Base-by-base conservation (phyloP, 2,329 filamentous ascomycete species). In the Ceratocystis lukuohia region DNA sequence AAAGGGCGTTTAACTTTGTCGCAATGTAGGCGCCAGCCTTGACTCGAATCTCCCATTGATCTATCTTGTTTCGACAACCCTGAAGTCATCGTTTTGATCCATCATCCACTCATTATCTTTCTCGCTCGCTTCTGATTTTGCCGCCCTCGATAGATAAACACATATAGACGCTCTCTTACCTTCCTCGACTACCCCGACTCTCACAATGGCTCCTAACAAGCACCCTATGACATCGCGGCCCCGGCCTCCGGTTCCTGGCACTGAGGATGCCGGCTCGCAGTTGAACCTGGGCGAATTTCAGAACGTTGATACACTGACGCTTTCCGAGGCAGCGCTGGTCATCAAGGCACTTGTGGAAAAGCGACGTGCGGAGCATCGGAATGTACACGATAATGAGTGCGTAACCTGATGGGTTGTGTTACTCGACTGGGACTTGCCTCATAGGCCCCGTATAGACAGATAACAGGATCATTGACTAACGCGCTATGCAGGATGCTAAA, bases 241-340 rank as follows among this genome's bases (percentile, higher is more conserved):
- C 69, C 90, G 88, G 77, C 87, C 86, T 69, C 79, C 81, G 57
- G 83, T 83, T 61, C 82, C 85, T 67, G 88, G 88, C 74, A 92
- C 96, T 75, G 93, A 97, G 76, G 91, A 96, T 78, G 92, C 93
- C 28, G 86, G 88, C 62, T 80, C 84, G 6, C 85, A 85, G 66
- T 85, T 97, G 70, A 89, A 88, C 75, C 88, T 99, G 10, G 94
- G 94, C 77, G 93, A 96, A 74, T 96, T 97, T 77, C 86, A 95
- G 72, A 82, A 93, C 73, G 91, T 95, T 70, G 91, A 94, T 74
- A 93, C 92, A 5, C 81, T 99, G 69, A 96, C 92, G 59, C 84
- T 96, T 65, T 96, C 91, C 44, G 94, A 97, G 78, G 92, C 94
- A 1, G 85, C 91, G 71, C 84, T 96, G 63, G 88, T 99, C 73